Conservation (phyloP, 768 basidiomycete species). For the Serpula lacrymans region DNA sequence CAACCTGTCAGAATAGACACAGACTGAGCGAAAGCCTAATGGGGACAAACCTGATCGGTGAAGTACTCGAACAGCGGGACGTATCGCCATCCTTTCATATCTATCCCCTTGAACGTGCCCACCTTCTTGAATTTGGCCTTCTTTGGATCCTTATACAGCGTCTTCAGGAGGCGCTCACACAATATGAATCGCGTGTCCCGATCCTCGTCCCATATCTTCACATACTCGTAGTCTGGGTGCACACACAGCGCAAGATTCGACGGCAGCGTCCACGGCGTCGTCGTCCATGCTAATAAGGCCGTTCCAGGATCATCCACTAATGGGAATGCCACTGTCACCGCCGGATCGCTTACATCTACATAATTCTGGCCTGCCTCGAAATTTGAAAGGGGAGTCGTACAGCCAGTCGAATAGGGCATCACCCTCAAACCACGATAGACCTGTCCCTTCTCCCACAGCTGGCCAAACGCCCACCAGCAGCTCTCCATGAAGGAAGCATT, state of each 20-base stretch:
- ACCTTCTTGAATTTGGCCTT: conserved; percentile 95
- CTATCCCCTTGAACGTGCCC: conserved; percentile 81
- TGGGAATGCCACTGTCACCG: conserved; percentile 90
- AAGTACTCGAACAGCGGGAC: conserved; percentile 96
- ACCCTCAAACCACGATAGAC: conserved; percentile 93
- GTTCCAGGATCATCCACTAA: conserved; percentile 91
- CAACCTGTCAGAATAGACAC: too few relatives aligned
- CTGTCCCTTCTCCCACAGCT: conserved; percentile 88
- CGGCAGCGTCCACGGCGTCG: conserved; percentile 97
- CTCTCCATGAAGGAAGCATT: conserved; percentile 94
- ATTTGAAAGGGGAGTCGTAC: conserved; percentile 94
- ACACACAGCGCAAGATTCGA: conserved; percentile 95
- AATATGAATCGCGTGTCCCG: conserved; percentile 87
- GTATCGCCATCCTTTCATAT: conserved; percentile 97
- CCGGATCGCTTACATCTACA: conserved; percentile 91
- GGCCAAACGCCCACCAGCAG: conserved; percentile 98
- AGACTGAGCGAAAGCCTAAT: conserved; percentile 1
- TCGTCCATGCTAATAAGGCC: conserved; percentile 94
- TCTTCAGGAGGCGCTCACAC: conserved; percentile 79
- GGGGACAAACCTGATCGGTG: conserved; percentile 71
- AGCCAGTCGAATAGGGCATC: conserved; percentile 98
- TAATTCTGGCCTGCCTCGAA: conserved; percentile 95
- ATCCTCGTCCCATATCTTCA: conserved; percentile 94
- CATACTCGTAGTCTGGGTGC: conserved; percentile 91
- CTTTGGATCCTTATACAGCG: conserved; percentile 95